Conservation (phyloP, 2,329 filamentous ascomycete genomes). For the Colletotrichum sublineola region DNA sequence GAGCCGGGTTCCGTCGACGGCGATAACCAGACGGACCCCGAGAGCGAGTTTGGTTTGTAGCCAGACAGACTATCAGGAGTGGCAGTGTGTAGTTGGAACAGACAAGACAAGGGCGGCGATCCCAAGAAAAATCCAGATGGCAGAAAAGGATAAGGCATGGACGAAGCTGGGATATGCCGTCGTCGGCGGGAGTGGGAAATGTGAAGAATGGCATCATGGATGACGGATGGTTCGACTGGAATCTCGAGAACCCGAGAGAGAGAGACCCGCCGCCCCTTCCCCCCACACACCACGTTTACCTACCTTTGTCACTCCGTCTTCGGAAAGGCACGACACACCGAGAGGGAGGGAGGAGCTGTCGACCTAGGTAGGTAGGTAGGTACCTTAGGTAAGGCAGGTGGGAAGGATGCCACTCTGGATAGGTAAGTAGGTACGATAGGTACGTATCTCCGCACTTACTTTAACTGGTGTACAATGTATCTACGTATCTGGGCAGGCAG, state of each 20-base stretch:
- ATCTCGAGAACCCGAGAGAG: slow-evolving; percentile 10
- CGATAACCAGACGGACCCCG: background rate
- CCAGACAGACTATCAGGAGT: no score
- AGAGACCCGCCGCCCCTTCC: background rate
- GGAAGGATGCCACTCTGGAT: no score
- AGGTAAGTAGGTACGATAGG: no score
- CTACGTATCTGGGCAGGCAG: no score
- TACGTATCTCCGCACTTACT: no score
- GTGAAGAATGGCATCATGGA: background rate
- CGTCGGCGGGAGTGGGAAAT: background rate
- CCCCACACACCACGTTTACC: background rate
- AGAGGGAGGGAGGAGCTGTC: background rate
- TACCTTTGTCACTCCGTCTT: slow-evolving; percentile 7
- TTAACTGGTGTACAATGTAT: no score
- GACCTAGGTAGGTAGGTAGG: background rate
- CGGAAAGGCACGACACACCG: background rate
- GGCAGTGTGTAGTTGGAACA: background rate
- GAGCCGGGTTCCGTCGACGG: background rate
- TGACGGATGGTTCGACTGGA: slow-evolving; percentile 20
- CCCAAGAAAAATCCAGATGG: slow-evolving; percentile 14
- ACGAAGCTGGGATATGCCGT: background rate
- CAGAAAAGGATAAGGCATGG: slow-evolving; percentile 22
- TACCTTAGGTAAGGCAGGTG: background rate
- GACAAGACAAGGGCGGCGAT: slow-evolving; percentile 3
- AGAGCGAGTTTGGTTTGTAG: background rate